phyloP scores from a whole-genome alignment of 148 eudicot species.

The Fagopyrum homotropicum region DNA sequence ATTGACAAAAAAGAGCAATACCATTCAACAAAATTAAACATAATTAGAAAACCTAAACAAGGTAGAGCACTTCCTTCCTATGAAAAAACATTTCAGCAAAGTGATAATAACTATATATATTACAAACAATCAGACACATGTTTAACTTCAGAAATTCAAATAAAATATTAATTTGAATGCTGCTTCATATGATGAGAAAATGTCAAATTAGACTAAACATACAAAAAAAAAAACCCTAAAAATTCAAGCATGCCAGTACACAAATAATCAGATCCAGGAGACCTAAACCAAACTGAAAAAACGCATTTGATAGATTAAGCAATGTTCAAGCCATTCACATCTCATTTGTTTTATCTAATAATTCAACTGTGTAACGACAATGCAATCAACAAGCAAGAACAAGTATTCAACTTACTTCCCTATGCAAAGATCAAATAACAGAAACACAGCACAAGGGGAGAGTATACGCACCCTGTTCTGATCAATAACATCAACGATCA shows the following conservation, averaged over 20 bases:
- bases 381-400: background rate
- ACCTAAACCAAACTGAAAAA: background rate
- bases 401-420: background rate
- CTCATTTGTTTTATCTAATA: background rate
- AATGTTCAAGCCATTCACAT: background rate
- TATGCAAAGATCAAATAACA: background rate
- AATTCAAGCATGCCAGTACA: background rate
- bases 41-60: too few species aligned
- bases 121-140: background rate
- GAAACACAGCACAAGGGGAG: background rate
- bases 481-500: constrained; percentile 15
- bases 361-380: background rate
- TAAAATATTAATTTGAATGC: background rate
- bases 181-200: background rate
- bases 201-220: background rate
- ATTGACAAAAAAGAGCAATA: background rate
- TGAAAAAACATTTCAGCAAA: too few species aligned
- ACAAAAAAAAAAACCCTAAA: background rate
- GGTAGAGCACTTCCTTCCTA: too few species aligned
- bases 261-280: background rate
- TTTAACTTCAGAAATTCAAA: too few species aligned
- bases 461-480: constrained; percentile 21
- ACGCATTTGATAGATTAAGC: background rate
- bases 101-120: too few species aligned
- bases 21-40: background rate